Evolutionary conservation across 1,284 basidiomycete species (phyloP), one percentile per base, ranked within the genome.

Genomic region (Boletus chippewaensis): DNA sequence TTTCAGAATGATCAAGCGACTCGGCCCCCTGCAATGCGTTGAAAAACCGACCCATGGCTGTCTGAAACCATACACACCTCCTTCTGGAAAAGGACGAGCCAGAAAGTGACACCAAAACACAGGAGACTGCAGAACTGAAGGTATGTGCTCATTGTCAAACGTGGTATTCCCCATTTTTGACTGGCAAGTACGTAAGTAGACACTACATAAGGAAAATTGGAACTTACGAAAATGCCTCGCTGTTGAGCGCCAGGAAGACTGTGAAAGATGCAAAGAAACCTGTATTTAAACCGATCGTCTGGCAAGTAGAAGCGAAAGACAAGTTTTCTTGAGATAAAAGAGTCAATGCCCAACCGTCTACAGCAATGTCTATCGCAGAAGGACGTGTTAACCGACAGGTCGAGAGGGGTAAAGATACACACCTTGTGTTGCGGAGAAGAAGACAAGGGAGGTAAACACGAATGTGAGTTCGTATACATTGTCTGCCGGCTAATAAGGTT

Each of bases 401-500:
- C 22, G 26, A 31, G 26, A 29, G 9, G 16, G 4, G 4, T 0
- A 34, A 22, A 32, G 39, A 18, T 36, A 65, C 75, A 49, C 60
- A 87, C 91, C 92, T 81, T 99, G 96, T 0, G 96, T 99, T 6
- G 96, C 96, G 15, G 96, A 95, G 59, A 99, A 89, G 55, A 95
- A 81, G 40, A 98, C 95, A 36, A 99, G 81, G 7, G 83, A 79
- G 15, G 94, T 94, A 64, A 98, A 99, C 38, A 95, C 74, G 49
- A 81, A 72, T 2, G 96, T 97, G 50, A 99, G 75, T 60, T 87
- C 81, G 46, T 76, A 69, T 43, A 99, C 78, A 70, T 96, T 82
- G 36, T 94, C 80, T 42, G 79, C 80, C 15, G 93, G 88, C 91
- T 95, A 57, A 56, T 47, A 53, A 54, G 50, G 53, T 45, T 67